Base-by-base conservation (phyloP, 1,284 basidiomycete species). In the Cryptococcus amylolentus region DNA sequence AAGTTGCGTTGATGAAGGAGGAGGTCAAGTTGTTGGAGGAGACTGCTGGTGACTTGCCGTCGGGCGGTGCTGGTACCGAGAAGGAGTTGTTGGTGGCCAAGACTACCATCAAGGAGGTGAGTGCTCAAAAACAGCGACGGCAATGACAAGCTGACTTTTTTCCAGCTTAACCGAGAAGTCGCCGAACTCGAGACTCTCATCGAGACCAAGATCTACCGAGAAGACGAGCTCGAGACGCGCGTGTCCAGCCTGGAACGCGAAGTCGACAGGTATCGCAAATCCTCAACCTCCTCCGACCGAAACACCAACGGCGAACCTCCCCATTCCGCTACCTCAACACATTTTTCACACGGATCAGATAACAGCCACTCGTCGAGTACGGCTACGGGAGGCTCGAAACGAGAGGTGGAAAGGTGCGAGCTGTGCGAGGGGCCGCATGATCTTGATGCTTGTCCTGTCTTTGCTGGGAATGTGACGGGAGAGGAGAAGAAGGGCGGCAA, bases 131-230 rank as follows among this genome's bases (percentile, higher is more conserved):
- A 44, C 42, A 35, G 13, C 16, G 20, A 40, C 9, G 8, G 20
- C 23, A 10, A 10, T 8, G 14, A 42, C n/a, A n/a, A n/a, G 28
- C 43, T 44, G 18, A 48, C 38, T 1, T 20, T 27, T 18, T 39
- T 51, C 23, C 66, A 92, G 88, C 82, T 91, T 60, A 89, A 91
- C 76, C 90, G 91, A 69, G 91, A 95, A 77, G 89, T 95, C 51
- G 84, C 86, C 51, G 91, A 95, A 72, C 81, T 96, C 23, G 92
- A 96, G 75, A 83, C 86, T 55, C 80, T 96, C 45, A 86, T 95
- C 39, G 92, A 96, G 75, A 84, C 89, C 55, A 95, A 96, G 86
- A 95, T 95, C 63, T 94, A 94, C 74, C 86, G 87, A 51, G 91
- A 96, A 84, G 92, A 93, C 70, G 92, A 94, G 69, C 84, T 96